phyloP scores from a whole-genome alignment of 2,329 filamentous ascomycete genomes.

The Cryphonectria radicalis region DNA sequence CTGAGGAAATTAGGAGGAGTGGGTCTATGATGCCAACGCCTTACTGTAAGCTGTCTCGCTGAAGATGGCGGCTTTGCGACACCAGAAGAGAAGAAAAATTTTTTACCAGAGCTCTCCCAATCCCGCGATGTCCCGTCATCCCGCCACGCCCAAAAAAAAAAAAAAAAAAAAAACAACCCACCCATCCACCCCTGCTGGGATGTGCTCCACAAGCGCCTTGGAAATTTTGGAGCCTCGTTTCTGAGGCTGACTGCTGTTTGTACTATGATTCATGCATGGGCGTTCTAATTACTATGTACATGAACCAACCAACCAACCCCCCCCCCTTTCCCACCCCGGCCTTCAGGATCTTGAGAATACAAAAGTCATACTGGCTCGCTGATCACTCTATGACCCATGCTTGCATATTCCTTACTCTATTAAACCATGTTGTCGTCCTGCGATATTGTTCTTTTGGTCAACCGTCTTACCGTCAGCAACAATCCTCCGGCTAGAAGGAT shows the following conservation, averaged over 20 bases:
- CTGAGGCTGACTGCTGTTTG: slow-evolving; percentile 16
- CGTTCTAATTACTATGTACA: background rate
- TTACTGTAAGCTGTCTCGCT: slow-evolving; percentile 1
- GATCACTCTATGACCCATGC: background rate
- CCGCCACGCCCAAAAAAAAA: background rate
- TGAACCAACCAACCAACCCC: no score
- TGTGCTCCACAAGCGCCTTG: background rate
- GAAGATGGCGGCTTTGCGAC: background rate
- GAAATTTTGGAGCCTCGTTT: slow-evolving; percentile 23
- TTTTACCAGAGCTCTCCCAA: slow-evolving; percentile 15
- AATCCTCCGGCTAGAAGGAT: background rate
- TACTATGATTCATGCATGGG: background rate
- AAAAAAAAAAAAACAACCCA: no score
- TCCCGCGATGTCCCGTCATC: slow-evolving; percentile 24
- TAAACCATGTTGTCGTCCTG: no score
- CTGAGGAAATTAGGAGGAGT: slow-evolving; percentile 5
- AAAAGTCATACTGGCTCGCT: background rate
- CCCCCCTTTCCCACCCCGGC: background rate
- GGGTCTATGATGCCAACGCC: slow-evolving; percentile 13
- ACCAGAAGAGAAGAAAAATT: slow-evolving; percentile 21
- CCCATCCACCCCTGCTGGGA: background rate
- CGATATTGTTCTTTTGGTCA: background rate
- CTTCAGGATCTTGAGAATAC: background rate
- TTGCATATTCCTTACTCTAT: background rate
- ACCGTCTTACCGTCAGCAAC: background rate